Percentiles rank a stretch among this genome's conserved stretches.
phyloP scores from a whole-genome alignment of 495 filamentous ascomycete species.

The Collariella sp. region DNA sequence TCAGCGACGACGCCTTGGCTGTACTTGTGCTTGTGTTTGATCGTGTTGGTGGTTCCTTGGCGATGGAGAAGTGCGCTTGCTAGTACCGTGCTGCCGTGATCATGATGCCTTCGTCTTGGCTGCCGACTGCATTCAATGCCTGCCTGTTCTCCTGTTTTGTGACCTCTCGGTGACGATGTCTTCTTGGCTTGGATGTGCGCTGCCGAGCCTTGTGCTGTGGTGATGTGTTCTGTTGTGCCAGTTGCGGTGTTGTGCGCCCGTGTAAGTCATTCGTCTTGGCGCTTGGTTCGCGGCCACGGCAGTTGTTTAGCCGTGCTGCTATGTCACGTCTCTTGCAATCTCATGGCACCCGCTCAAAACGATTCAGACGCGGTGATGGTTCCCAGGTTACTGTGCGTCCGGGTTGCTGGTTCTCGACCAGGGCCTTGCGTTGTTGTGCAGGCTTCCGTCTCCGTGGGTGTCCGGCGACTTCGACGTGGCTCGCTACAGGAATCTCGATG shows the following conservation, averaged over 20 bases:
- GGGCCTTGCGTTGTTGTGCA: neutral
- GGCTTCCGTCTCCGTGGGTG: neutral
- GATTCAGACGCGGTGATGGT: constrained; percentile 15
- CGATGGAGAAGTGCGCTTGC: neutral
- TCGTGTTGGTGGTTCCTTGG: neutral
- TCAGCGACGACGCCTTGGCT: constrained; percentile 6
- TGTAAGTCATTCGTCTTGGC: too few species aligned
- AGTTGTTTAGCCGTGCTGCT: too few species aligned
- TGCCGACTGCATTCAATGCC: neutral
- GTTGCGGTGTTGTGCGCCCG: too few species aligned
- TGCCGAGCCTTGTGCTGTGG: too few species aligned
- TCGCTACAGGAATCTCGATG: constrained; percentile 10
- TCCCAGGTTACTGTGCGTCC: constrained; percentile 20
- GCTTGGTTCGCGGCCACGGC: too few species aligned
- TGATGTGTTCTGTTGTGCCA: too few species aligned
- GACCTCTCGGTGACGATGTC: too few species aligned
- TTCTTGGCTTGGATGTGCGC: too few species aligned
- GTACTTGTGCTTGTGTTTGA: neutral
- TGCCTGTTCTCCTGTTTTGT: neutral
- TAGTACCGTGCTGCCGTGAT: neutral
- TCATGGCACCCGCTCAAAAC: constrained; percentile 16
- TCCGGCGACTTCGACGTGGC: constrained; percentile 9
- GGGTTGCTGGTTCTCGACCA: constrained; percentile 1
- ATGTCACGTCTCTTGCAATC: too few species aligned
- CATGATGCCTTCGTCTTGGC: constrained; percentile 1